Conservation (phyloP, 1,284 basidiomycete genomes). For the Malassezia japonica region DNA sequence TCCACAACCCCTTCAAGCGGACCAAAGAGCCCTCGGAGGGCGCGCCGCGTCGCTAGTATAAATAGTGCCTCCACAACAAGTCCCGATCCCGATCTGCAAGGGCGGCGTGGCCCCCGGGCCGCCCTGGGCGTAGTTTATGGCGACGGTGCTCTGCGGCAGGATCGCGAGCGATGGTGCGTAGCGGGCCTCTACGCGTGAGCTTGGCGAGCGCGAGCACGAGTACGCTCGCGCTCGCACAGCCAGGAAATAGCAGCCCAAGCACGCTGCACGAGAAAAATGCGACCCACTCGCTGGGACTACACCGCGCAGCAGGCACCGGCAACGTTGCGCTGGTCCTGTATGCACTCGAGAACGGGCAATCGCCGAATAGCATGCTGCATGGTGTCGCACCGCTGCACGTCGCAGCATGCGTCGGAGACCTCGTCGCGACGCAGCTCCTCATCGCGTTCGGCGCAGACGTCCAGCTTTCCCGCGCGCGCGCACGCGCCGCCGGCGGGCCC, state of each 20-base stretch:
- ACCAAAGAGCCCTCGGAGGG: conserved; percentile 1
- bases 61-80: neutral
- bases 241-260: neutral
- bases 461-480: neutral
- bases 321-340: conserved; percentile 42
- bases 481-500: conserved; percentile 16
- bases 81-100: conserved; percentile 1
- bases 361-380: conserved; percentile 32
- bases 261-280: neutral
- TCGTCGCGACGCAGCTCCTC: conserved; percentile 29
- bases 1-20: conserved; percentile 38
- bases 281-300: conserved; percentile 29
- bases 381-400: conserved; percentile 43
- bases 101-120: too few relatives aligned
- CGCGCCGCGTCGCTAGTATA: neutral
- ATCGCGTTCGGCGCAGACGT: conserved; percentile 40
- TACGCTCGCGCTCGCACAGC: neutral
- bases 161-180: neutral
- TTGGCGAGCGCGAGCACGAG: neutral
- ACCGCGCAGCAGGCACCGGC: conserved; percentile 36
- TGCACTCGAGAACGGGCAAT: conserved; percentile 41
- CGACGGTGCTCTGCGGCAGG: too few relatives aligned
- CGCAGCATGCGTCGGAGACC: conserved; percentile 36
- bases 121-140: too few relatives aligned
- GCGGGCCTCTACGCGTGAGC: neutral